Evolutionary conservation across 1,139 yeast species (phyloP).

Genomic region (Kluyveromyces sp.): DNA sequence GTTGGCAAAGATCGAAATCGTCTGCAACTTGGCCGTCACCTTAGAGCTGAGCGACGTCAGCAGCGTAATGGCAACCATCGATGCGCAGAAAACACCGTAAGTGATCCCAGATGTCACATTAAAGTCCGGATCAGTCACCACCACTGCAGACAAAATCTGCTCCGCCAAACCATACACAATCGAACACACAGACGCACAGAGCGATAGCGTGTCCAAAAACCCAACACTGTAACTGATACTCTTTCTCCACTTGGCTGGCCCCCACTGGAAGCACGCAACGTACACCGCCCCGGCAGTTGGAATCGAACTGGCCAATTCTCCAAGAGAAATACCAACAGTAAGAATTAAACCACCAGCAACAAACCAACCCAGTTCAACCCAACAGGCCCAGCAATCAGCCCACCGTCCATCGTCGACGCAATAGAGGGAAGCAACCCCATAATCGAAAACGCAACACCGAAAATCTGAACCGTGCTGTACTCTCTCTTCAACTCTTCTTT

Average conservation of each 20-base stretch:
- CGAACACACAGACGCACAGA: conserved; percentile 44
- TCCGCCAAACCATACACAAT: conserved; percentile 47
- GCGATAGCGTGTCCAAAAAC: conserved; percentile 44
- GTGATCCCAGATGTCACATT: conserved; percentile 37
- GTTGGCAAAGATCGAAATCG: conserved; percentile 47
- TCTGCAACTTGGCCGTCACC: conserved; percentile 46
- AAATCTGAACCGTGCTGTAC: conserved; percentile 40
- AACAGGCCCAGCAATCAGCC: conserved; percentile 32
- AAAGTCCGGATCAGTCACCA: conserved; percentile 36
- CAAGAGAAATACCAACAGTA: conserved; percentile 37
- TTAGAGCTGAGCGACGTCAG: conserved; percentile 41
- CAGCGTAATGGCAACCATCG: conserved; percentile 36
- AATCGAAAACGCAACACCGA: conserved; percentile 45
- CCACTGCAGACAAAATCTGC: conserved; percentile 42
- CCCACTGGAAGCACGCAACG: conserved; percentile 44
- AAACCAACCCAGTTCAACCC: conserved; percentile 23
- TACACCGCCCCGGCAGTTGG: conserved; percentile 70
- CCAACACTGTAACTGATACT: conserved; percentile 46
- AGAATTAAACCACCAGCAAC: conserved; percentile 32
- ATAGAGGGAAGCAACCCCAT: conserved; percentile 46
- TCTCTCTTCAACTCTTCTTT: conserved; percentile 42
- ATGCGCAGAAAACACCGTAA: conserved; percentile 46
- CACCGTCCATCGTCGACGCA: conserved; percentile 32
- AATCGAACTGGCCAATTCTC: conserved; percentile 55
- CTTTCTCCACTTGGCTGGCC: conserved; percentile 36